Evolutionary conservation across 768 basidiomycete species (phyloP).

Genomic region (Lyophyllum shimeji): DNA sequence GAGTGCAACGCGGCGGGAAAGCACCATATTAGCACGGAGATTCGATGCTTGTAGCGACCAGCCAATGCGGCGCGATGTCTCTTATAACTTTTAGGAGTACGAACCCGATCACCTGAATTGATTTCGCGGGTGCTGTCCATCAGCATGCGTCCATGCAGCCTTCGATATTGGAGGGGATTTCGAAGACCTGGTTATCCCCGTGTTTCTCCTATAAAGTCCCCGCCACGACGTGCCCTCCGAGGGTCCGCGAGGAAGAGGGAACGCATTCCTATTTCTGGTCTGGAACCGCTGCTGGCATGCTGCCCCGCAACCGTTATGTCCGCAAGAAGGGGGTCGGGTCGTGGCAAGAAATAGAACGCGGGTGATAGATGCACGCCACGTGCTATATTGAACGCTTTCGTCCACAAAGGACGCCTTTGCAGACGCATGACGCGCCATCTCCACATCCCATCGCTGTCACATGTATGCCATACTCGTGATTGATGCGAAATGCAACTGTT

Average conservation of each 20-base stretch:
- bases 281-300: background rate
- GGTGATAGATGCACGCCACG: background rate
- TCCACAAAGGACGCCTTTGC: background rate
- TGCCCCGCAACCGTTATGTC: background rate
- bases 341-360: background rate
- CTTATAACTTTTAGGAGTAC: conserved; percentile 9
- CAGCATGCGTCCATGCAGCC: conserved; percentile 2
- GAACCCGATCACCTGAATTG: conserved; percentile 10
- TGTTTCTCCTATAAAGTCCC: background rate
- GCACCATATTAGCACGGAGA: conserved; percentile 8
- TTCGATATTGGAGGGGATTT: conserved; percentile 3
- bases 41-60: background rate
- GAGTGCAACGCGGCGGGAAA: background rate
- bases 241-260: background rate
- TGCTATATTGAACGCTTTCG: background rate
- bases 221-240: background rate
- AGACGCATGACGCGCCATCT: conserved; percentile 6
- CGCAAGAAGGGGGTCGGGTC: background rate
- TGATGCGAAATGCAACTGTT: conserved; percentile 4
- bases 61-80: background rate
- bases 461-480: conserved; percentile 13
- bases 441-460: conserved; percentile 7
- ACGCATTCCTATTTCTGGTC: background rate
- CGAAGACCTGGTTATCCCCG: background rate
- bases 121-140: conserved; percentile 8